Evolutionary conservation across 495 filamentous ascomycete genomes (phyloP).

Genomic region (Echria macrotheca): DNA sequence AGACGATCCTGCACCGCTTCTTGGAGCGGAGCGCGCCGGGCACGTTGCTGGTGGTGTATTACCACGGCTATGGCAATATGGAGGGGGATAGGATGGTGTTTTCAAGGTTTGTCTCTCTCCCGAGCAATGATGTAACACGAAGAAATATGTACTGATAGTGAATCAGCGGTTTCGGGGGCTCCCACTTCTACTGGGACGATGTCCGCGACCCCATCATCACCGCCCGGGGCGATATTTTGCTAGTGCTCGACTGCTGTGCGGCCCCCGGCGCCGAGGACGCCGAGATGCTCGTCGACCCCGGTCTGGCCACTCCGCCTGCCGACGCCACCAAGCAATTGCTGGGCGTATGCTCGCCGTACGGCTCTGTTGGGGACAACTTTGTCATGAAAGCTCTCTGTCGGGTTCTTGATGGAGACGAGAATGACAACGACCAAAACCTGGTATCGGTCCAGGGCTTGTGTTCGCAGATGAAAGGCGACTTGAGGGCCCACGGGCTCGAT

Average conservation of each 20-base stretch:
- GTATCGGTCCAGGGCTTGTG: conserved; percentile 24
- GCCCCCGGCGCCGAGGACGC: conserved; percentile 4
- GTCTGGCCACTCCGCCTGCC: conserved; percentile 8
- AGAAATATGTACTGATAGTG: not conserved
- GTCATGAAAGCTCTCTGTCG: conserved; percentile 20
- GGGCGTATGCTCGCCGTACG: conserved; percentile 16
- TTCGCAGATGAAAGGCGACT: conserved; percentile 20
- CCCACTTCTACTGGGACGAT: conserved; percentile 26
- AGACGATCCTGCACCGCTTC: conserved; percentile 22
- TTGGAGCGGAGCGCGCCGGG: conserved; percentile 7
- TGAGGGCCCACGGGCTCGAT: conserved; percentile 8
- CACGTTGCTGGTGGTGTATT: conserved; percentile 22
- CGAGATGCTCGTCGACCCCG: conserved; percentile 16
- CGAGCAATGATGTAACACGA: not conserved
- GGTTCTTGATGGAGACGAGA: conserved; percentile 10
- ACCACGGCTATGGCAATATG: conserved; percentile 17
- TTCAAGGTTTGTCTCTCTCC: conserved; percentile 11
- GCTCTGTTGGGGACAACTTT: not conserved
- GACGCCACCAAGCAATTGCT: conserved; percentile 22
- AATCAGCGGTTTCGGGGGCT: not conserved
- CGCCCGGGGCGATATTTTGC: conserved; percentile 16
- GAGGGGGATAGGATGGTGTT: conserved; percentile 23
- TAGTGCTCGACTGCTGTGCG: conserved; percentile 23
- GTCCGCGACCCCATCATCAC: conserved; percentile 25
- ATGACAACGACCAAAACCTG: not conserved